A percentile compares a stretch with the other conserved stretches of the same genome.
Conservation (phyloP, 23 red algal species). For the Agarophyton chilense region DNA sequence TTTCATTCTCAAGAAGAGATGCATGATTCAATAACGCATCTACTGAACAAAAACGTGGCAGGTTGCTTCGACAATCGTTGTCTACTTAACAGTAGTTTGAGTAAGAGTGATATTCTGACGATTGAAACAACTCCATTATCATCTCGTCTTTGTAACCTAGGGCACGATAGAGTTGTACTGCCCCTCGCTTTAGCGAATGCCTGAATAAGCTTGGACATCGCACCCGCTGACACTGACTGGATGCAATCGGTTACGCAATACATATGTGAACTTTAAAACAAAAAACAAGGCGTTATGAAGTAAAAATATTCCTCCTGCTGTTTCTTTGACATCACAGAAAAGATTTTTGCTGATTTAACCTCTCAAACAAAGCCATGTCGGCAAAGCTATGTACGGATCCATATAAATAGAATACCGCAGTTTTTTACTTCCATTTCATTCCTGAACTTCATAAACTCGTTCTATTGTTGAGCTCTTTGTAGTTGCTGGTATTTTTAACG, state of each 20-base stretch:
- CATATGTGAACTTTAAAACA: too few species aligned
- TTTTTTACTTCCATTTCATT: not conserved
- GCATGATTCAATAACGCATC: not conserved
- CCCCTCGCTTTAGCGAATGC: constrained; percentile 32
- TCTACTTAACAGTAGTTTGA: constrained; percentile 42
- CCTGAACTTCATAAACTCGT: not conserved
- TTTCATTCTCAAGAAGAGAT: too few species aligned
- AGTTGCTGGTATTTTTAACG: not conserved
- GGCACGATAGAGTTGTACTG: constrained; percentile 27
- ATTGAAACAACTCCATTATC: constrained; percentile 45
- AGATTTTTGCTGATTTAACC: not conserved
- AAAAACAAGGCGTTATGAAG: too few species aligned
- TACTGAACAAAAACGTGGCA: not conserved
- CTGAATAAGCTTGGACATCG: constrained; percentile 8
- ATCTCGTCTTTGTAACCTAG: not conserved
- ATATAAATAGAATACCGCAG: constrained; percentile 8
- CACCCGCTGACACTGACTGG: not conserved
- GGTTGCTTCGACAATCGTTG: constrained; percentile 3
- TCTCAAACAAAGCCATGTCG: not conserved
- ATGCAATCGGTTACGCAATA: not conserved
- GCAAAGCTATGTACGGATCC: constrained; percentile 40
- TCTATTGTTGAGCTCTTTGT: constrained; percentile 6
- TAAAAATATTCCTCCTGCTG: not conserved
- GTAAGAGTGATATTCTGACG: not conserved
- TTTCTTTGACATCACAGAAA: constrained; percentile 26